Conservation (phyloP, 257 asterid genomes). For the Henckelia pumila region DNA sequence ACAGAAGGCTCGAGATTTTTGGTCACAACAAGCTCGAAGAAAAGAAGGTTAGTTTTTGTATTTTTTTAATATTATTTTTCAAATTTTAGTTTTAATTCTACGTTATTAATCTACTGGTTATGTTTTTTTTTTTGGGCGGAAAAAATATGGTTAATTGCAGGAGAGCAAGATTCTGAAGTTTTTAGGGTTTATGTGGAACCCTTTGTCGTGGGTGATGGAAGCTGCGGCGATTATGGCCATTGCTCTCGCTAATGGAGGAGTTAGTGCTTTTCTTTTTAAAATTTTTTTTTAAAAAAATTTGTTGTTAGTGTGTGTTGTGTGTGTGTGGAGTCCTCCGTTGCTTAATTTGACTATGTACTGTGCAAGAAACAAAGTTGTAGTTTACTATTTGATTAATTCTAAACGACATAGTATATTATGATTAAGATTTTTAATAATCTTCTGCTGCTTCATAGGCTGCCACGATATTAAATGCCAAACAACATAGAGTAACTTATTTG, state of each 20-base stretch:
- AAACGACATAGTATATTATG: neutral
- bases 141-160: constrained; percentile 15
- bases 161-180: constrained; percentile 24
- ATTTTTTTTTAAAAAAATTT: no score
- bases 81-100: neutral
- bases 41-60: constrained; percentile 2
- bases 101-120: neutral
- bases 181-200: constrained; percentile 28
- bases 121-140: neutral
- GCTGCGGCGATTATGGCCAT: constrained; percentile 28
- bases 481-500: no score
- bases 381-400: neutral
- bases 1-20: constrained; percentile 21
- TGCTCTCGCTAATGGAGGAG: constrained; percentile 27
- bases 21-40: constrained; percentile 28
- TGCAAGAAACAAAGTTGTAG: neutral
- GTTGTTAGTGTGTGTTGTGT: neutral
- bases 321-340: neutral
- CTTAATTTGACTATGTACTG: neutral
- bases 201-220: constrained; percentile 28
- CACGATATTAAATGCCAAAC: neutral
- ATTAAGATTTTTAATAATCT: no score
- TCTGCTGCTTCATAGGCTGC: neutral
- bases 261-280: neutral
- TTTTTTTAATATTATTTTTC: neutral